Percentiles rank a stretch among this genome's conserved stretches.
These are phyloP conservation scores for Bauhinia variegata DNA, from an alignment of 306 rosid species.

Conservation along the genomic window DNA sequence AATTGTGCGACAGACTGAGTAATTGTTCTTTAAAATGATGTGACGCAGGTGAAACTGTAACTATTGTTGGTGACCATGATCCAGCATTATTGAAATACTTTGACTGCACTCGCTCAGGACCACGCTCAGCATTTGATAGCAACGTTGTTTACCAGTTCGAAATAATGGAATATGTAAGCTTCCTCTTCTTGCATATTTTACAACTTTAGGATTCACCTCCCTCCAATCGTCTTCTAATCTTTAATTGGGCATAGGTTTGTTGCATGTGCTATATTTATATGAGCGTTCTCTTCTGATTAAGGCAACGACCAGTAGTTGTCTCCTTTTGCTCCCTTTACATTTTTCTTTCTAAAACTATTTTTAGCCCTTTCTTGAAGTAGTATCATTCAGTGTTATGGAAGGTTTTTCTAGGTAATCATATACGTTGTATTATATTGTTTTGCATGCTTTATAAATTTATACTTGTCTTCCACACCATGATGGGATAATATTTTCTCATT, in stretches of 20 bases:
- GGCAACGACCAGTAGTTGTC: background rate
- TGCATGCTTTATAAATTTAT: too few species aligned
- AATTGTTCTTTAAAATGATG: conserved; percentile 16
- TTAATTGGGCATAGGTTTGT: conserved; percentile 9
- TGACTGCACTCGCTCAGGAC: conserved; percentile 78
- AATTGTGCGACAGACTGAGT: conserved; percentile 6
- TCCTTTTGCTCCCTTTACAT: background rate
- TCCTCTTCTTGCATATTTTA: conserved; percentile 1
- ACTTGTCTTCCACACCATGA: too few species aligned
- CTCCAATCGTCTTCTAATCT: conserved; percentile 12
- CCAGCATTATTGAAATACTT: conserved; percentile 73
- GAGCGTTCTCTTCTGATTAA: conserved; percentile 6
- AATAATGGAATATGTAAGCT: conserved; percentile 96
- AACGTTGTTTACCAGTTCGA: conserved; percentile 69
- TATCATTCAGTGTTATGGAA: too few species aligned
- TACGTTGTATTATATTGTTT: too few species aligned
- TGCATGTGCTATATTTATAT: too few species aligned
- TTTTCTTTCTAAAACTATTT: too few species aligned
- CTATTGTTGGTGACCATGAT: conserved; percentile 91
- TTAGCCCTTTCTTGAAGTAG: too few species aligned
- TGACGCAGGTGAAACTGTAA: conserved; percentile 80
- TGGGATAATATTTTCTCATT: too few species aligned
- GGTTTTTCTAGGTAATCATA: too few species aligned
- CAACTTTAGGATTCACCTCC: conserved; percentile 17
- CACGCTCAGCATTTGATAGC: conserved; percentile 68